Base-by-base conservation (phyloP, 306 rosid genomes). In the Gleditsia sinensis region DNA sequence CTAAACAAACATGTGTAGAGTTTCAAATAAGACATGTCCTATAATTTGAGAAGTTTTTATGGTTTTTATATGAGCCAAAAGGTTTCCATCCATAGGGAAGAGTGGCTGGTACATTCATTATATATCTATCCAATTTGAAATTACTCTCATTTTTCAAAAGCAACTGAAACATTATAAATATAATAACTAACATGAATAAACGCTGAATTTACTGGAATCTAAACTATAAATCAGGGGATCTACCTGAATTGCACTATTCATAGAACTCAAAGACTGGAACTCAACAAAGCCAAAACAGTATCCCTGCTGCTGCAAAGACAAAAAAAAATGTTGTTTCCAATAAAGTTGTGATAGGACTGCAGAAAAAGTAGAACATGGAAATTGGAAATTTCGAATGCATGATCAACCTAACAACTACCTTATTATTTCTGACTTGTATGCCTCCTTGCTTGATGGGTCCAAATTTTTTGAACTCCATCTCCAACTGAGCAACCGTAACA, bases 281-380 rank as follows among this genome's bases (percentile, higher is more conserved):
- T 91, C 96, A 57, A 91, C 90, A 85, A 91, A 91, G 71, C 93
- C 96, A 62, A 91, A 91, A 78, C 93, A 91, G 83, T 86, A 83
- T 54, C 91, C 93, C 82, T 91, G 93, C 46, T 72, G 88, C 93
- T 88, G 90, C 76, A 74, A 72, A 51, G 70, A 79, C 49, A 75
- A 28, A 62, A 1, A 30, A 46, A 57, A 36, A 51, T 9, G 27
- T 40, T 30, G 12, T 74, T 69, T 53, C 64, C 21, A 54, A 58
- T 51, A 75, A 59, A 70, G 60, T 30, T 42, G 30, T 14, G 62
- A 80, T 78, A 73, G 73, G 45, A 75, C 55, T 24, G 61, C 20
- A 51, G 30, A 42, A 42, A 42, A 66, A 50, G 71, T 19, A 28
- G 28, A 34, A 34, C 46, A 17, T 2, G 20, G 20, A 11, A 43